Base-by-base conservation (phyloP, 169 alveolate genomes). In the Plasmodium gonderi region DNA sequence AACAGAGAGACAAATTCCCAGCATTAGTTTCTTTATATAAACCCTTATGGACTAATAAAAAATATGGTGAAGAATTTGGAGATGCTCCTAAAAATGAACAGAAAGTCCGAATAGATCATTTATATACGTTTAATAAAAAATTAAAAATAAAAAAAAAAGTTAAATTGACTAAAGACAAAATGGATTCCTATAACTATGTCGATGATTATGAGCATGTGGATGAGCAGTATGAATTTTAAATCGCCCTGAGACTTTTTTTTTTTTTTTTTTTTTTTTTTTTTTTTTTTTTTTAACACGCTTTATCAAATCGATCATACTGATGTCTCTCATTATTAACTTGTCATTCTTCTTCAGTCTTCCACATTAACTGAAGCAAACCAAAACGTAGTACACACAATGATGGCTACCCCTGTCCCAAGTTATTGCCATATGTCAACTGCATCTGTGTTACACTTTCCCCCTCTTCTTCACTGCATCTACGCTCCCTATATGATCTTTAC, bases 41-140 rank as follows among this genome's bases (percentile, higher is more conserved):
- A 38, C 97, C 97, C 0, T 38, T 95, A n/a, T 95, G 97, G 97
- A 42, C 96, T 3, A 91, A 95, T 80, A 89, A 94, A 20, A 95
- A 93, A 82, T 95, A 82, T 67, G 97, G 97, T 20, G 95, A 95
- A 29, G 97, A 95, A 76, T 95, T 95, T 83, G 97, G 97, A 5
- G 97, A 95, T 89, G 97, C 97, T 67, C 42, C 94, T 23, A 54
- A 81, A 47, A 51, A 42, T 17, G 92, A 89, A 3, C 95, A 95
- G 47, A 83, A 91, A 69, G n/a, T 77, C 11, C 78, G 47, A 26
- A 7, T 68, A 6, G 20, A 60, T 12, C 67, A 77, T 1, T 79
- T 87, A 20, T 36, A 31, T 26, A 75, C 78, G n/a, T 87, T 87
- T 33, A 87, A 76, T 2, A 76, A 12, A 9, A 74, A 76, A 29